phyloP scores from a whole-genome alignment of 306 rosid genomes.

The Castanea mollissima region DNA sequence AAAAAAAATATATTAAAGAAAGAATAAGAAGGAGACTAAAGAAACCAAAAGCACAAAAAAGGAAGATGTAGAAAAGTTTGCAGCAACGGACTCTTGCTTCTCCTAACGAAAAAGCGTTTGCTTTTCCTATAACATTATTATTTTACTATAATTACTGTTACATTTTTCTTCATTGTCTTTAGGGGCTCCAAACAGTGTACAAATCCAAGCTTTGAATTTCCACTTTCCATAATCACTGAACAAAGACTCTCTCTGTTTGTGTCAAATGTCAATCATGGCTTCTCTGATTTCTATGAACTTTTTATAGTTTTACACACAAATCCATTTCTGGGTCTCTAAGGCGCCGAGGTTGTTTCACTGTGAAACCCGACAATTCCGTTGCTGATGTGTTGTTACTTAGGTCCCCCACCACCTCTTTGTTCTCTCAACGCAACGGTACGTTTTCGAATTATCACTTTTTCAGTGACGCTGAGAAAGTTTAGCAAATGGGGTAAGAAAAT shows the following conservation, averaged over 20 bases:
- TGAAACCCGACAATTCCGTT: neutral
- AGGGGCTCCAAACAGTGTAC: slow-evolving; percentile 16
- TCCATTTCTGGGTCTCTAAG: no score
- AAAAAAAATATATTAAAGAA: neutral
- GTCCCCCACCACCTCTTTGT: neutral
- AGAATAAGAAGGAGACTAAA: slow-evolving; percentile 18
- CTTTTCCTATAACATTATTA: slow-evolving; percentile 31
- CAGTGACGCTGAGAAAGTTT: slow-evolving; percentile 18
- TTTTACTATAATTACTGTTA: slow-evolving; percentile 7
- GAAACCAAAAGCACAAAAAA: slow-evolving; percentile 9
- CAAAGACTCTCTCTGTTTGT: neutral
- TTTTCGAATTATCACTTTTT: slow-evolving; percentile 12
- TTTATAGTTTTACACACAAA: no score
- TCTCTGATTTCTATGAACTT: neutral
- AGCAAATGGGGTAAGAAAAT: slow-evolving; percentile 6
- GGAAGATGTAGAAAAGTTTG: slow-evolving; percentile 7
- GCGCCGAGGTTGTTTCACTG: no score
- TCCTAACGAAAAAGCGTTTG: slow-evolving; percentile 22
- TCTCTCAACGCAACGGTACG: slow-evolving; percentile 22
- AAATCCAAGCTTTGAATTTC: slow-evolving; percentile 16
- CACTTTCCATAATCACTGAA: neutral
- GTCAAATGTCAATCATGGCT: no score
- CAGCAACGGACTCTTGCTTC: slow-evolving; percentile 23
- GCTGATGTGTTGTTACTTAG: neutral
- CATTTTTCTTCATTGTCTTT: neutral